Conservation (phyloP, 2,329 filamentous ascomycete genomes). For the Aspergillus fumigatiaffinis region DNA sequence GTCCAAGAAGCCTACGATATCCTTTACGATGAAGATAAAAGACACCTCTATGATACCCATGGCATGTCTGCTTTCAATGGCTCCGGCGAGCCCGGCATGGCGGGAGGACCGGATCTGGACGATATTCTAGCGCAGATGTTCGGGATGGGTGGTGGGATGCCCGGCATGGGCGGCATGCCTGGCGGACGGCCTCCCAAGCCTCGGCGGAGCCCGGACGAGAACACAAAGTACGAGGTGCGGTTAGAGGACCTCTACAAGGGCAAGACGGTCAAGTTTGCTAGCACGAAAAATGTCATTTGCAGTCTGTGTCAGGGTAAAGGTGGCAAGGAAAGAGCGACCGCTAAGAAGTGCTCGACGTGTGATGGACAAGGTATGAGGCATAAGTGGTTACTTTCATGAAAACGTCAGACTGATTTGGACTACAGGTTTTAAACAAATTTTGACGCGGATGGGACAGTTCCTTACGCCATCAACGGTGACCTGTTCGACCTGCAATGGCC, state of each 20-base stretch:
- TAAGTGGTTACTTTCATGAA: background rate
- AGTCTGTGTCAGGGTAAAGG: constrained; percentile 81
- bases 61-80: constrained; percentile 95
- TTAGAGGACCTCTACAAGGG: constrained; percentile 97
- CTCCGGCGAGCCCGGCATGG: constrained; percentile 60
- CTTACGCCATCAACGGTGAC: constrained; percentile 73
- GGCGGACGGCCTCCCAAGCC: constrained; percentile 32
- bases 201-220: constrained; percentile 74
- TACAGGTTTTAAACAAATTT: constrained; percentile 64
- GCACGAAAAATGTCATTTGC: constrained; percentile 91
- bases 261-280: constrained; percentile 95
- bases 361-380: constrained; percentile 62
- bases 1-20: constrained; percentile 97
- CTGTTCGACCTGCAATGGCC: constrained; percentile 79
- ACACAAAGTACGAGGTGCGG: constrained; percentile 85
- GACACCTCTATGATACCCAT: constrained; percentile 84
- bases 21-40: constrained; percentile 90
- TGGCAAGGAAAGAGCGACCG: constrained; percentile 87
- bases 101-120: constrained; percentile 70
- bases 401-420: background rate
- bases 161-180: constrained; percentile 51
- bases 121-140: constrained; percentile 95
- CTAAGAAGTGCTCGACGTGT: constrained; percentile 77
- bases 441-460: constrained; percentile 81
- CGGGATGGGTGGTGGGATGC: constrained; percentile 38